Base-by-base conservation (phyloP, 225 moss, liverwort and hornwort genomes). In the Polytrichum formosum region DNA sequence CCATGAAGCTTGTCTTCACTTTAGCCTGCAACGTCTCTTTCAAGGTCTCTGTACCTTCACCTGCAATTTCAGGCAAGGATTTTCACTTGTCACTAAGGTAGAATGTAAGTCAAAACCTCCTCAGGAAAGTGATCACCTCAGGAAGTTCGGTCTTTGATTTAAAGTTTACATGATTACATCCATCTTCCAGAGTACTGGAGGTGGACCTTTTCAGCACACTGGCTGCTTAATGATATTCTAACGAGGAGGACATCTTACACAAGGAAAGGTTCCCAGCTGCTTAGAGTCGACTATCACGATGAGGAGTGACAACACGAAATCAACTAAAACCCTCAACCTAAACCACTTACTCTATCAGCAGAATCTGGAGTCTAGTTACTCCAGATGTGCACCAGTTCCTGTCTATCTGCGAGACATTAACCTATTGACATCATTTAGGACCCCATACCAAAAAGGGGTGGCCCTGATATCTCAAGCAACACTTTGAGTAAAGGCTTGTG, bases 1-100 rank as follows among this genome's bases (percentile, higher is more conserved):
- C 83, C 87, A 87, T 87, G 56, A 87, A 87, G 72, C 33, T 83
- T 56, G 75, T 71, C 73, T 46, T 46, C 46, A 46, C 46, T 46
- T 46, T 46, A 3, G 16, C 16, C 16, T 46, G 46, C 46, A 46
- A 46, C 13, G 3, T 46, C 46, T 46, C 46, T 46, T 46, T 46
- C 46, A 46, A 46, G 3, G 68, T 63, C 71, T 81, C 76, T 72
- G 64, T 2, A 61, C 75, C 83, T 83, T 80, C 73, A 28, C 69
- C 83, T 87, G 81, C 83, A 76, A 17, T 65, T 67, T 61, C 60
- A 10, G 60, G 2, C 5, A 61, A 61, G 22, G 60, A 21, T 61
- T 26, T 60, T 61, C 60, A 61, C 26, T 26, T 22, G 7, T 26
- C 6, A n/a, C n/a, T 61, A 13, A 22, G 21, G 59, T 59, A 59